A percentile compares a stretch with the other conserved stretches of the same genome.
Conservation (phyloP, 441 rosid genomes). For the Caryocar brasiliense region DNA sequence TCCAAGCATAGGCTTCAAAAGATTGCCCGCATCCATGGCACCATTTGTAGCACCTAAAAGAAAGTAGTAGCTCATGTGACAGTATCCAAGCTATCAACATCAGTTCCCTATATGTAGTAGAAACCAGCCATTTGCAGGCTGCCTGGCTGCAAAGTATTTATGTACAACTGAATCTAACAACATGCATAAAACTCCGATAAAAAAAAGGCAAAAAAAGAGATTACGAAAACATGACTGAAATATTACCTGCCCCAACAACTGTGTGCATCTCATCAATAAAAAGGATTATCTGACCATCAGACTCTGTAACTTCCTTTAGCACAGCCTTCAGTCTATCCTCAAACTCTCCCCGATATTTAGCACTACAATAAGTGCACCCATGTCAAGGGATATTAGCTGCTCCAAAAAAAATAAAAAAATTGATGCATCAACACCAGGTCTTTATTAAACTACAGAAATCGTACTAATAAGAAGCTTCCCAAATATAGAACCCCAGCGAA, state of each 20-base stretch:
- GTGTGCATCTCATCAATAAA: slow-evolving; percentile 97
- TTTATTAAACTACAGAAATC: background rate
- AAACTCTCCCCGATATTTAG: slow-evolving; percentile 92
- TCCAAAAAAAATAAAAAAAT: slow-evolving; percentile 1
- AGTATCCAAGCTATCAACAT: background rate
- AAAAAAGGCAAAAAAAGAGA: background rate
- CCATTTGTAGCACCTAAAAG: slow-evolving; percentile 89
- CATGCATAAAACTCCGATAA: background rate
- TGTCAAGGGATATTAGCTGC: slow-evolving; percentile 88
- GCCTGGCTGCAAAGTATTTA: background rate
- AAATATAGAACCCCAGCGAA: background rate
- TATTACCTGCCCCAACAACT: slow-evolving; percentile 88
- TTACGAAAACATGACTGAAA: background rate
- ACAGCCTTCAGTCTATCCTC: slow-evolving; percentile 97
- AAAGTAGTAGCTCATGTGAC: background rate
- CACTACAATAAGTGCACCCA: slow-evolving; percentile 97
- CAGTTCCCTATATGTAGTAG: background rate
- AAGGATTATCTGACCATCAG: slow-evolving; percentile 79
- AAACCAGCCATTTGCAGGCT: background rate
- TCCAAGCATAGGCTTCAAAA: slow-evolving; percentile 93
- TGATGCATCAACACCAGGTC: too few relatives aligned
- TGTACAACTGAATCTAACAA: background rate
- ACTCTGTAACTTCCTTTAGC: slow-evolving; percentile 79
- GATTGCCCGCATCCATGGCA: slow-evolving; percentile 94
- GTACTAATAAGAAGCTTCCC: background rate